phyloP scores from a whole-genome alignment of 331 rosid species.

The Rhamnella rubrinervis region DNA sequence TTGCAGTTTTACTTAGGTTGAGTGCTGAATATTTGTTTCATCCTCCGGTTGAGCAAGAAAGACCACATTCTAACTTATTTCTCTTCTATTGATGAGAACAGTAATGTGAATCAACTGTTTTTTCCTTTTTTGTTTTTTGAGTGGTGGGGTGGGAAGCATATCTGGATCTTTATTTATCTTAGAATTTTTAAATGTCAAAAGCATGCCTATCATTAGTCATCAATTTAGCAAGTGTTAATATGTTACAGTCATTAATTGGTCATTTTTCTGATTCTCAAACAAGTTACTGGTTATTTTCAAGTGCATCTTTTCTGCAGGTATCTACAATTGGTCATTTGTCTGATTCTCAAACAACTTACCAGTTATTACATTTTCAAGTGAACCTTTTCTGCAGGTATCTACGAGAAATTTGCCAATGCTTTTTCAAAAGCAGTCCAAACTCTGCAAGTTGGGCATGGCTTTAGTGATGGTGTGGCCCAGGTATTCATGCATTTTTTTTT shows the following conservation, averaged over 20 bases:
- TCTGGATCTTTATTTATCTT: no score
- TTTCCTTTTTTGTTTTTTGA: no score
- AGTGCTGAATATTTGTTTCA: background rate
- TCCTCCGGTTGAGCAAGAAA: background rate
- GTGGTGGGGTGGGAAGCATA: no score
- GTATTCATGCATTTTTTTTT: slow-evolving; percentile 38
- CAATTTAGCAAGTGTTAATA: no score
- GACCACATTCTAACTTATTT: no score
- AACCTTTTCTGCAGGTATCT: slow-evolving; percentile 58
- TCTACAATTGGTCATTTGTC: slow-evolving; percentile 46
- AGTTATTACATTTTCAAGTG: background rate
- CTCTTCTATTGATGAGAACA: no score
- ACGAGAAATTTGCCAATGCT: slow-evolving; percentile 75
- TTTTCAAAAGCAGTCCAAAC: slow-evolving; percentile 67
- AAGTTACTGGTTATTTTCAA: background rate
- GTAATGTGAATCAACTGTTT: no score
- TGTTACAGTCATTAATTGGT: background rate
- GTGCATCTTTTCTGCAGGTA: slow-evolving; percentile 46
- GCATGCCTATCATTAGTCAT: no score
- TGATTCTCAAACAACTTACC: background rate
- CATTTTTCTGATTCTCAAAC: background rate
- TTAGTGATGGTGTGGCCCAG: slow-evolving; percentile 83
- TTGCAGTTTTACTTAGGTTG: background rate
- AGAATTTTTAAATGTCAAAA: no score
- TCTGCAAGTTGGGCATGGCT: slow-evolving; percentile 94